Evolutionary conservation across 2,329 filamentous ascomycete genomes (phyloP), one percentile per base, ranked within the genome.

Genomic region (Diplocarpon mali): DNA sequence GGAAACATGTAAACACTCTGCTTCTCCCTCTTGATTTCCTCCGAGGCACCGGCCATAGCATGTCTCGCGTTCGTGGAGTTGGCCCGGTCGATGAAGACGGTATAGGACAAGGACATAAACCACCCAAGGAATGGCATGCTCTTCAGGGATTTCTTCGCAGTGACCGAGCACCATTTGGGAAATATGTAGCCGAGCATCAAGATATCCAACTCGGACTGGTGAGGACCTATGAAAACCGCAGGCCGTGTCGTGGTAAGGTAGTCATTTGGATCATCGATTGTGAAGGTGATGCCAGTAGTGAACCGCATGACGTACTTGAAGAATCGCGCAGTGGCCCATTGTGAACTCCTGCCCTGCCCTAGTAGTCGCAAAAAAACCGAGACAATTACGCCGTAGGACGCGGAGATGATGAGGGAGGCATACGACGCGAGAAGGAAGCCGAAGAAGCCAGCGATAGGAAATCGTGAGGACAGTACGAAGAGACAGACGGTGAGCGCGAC

Each of bases 161-260:
- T 95, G 48, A 98, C 84, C 59, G 81, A 88, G 71, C 85, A 94
- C 71, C 93, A 88, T 58, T 78, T 80, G 38, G 92, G 92, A 67
- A 95, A 96, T 59, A 95, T 78, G 65, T 73, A 71, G 50, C 88
- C 92, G 24, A 98, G 75, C 78, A 95, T 84, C 48, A 95, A 73
- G 34, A 98, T 85, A 62, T 98, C 92, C 54, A 98, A 77, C 68
- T 96, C 92, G 16, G 85, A 87, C 73, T 98, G 92, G 68, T 98
- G 92, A 67, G 96, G 96, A 34, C 84, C 85, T 55, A 98, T 73
- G 60, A 98, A 89, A 46, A 98, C 84, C 46, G 86, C 89, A 1
- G 92, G 92, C 41, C 90, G 77, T 24, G 70, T 71, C 9, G 71
- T 80, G 11, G 51, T 54, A 7, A 62, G 55, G 40, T 80, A 62